Conservation (phyloP, 306 rosid genomes). For the Boehmeria nivea region DNA sequence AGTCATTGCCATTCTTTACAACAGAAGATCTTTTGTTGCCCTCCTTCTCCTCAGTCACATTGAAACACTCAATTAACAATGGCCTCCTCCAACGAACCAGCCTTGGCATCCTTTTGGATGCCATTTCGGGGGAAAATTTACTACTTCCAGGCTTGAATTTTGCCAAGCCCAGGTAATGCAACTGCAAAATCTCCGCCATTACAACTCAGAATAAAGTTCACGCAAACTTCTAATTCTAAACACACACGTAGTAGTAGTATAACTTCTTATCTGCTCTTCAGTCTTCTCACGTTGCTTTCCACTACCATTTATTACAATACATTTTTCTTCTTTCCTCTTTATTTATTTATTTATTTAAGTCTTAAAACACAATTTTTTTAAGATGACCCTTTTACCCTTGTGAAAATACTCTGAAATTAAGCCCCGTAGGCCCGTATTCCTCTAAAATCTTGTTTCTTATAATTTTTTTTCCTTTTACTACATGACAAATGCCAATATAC, state of each 20-base stretch:
- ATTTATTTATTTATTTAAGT: no score
- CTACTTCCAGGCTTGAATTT: slow-evolving; percentile 24
- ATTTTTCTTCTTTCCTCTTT: no score
- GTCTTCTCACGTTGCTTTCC: not conserved
- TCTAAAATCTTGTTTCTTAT: no score
- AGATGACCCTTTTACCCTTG: not conserved
- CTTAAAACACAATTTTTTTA: no score
- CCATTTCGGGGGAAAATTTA: not conserved
- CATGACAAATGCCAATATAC: no score
- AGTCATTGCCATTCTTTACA: slow-evolving; percentile 57
- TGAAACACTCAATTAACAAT: slow-evolving; percentile 27
- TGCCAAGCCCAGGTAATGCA: slow-evolving; percentile 25
- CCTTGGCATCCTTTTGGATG: slow-evolving; percentile 7
- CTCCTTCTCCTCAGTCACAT: no score
- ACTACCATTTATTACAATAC: no score
- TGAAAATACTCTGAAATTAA: no score
- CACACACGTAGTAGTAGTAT: no score
- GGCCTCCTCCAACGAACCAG: slow-evolving; percentile 25
- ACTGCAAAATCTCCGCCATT: slow-evolving; percentile 42
- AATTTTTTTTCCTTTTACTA: no score
- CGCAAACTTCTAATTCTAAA: not conserved
- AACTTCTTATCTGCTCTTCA: not conserved
- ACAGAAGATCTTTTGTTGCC: slow-evolving; percentile 23
- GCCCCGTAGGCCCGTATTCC: no score
- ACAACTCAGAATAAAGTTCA: slow-evolving; percentile 5